Percentiles rank a stretch among this genome's conserved stretches.
Evolutionary conservation across 805 yeast genomes (phyloP).

Genomic region (Candida boleticola): DNA sequence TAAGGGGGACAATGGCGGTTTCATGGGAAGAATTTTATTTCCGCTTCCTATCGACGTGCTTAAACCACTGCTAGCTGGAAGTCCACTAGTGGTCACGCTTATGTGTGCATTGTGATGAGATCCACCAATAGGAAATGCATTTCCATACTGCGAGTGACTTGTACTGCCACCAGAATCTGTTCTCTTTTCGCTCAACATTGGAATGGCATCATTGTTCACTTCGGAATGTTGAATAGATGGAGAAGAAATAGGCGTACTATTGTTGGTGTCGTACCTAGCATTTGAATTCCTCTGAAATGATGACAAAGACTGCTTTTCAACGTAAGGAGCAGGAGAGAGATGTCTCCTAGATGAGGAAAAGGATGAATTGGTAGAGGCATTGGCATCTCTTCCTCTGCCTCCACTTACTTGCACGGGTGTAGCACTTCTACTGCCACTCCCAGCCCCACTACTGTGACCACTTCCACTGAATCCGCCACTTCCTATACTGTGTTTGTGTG

Average conservation of each 20-base stretch:
- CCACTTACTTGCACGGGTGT: neutral
- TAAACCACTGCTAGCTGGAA: neutral
- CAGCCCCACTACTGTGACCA: neutral
- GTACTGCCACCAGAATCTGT: slow-evolving; percentile 18
- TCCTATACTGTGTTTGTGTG: slow-evolving; percentile 17
- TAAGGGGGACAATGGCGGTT: slow-evolving; percentile 79
- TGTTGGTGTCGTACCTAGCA: slow-evolving; percentile 12
- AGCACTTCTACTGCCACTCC: slow-evolving; percentile 2
- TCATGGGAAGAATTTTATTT: slow-evolving; percentile 18
- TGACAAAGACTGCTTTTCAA: slow-evolving; percentile 53
- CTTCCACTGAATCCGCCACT: too few relatives aligned
- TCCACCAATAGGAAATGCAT: too few relatives aligned
- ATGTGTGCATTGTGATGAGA: too few relatives aligned
- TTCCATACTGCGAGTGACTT: slow-evolving; percentile 1
- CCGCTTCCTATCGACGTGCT: neutral
- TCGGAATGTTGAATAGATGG: slow-evolving; percentile 43
- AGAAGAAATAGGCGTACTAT: slow-evolving; percentile 51
- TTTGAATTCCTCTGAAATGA: slow-evolving; percentile 55
- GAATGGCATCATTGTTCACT: slow-evolving; percentile 7
- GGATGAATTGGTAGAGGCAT: slow-evolving; percentile 20
- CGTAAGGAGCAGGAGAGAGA: slow-evolving; percentile 51
- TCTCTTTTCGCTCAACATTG: slow-evolving; percentile 13
- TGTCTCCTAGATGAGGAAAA: slow-evolving; percentile 55
- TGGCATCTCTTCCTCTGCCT: slow-evolving; percentile 6
- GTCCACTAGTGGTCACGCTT: slow-evolving; percentile 6